Conservation (phyloP, 202 grass and related monocot genomes). For the Panicum hallii region DNA sequence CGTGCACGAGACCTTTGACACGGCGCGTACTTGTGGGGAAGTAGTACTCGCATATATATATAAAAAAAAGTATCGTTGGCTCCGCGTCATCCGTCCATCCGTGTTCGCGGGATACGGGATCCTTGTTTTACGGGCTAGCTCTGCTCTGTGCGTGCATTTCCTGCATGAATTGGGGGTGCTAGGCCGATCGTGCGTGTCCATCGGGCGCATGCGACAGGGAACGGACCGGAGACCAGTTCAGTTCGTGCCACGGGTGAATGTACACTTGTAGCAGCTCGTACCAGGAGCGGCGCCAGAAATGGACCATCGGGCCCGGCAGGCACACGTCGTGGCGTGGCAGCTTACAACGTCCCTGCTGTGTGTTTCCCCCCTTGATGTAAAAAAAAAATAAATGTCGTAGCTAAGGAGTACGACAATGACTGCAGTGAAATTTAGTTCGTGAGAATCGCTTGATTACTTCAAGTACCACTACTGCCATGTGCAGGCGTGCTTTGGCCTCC, state of each 20-base stretch:
- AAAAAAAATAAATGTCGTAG: neutral
- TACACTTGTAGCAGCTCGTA: neutral
- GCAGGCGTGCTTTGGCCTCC: neutral
- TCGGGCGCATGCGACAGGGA: neutral
- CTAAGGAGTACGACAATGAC: neutral
- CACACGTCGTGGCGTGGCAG: neutral
- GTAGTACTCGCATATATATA: too few relatives aligned
- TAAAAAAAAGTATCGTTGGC: too few relatives aligned
- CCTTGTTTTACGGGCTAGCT: conserved; percentile 42
- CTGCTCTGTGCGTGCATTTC: conserved; percentile 14
- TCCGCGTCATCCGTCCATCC: neutral
- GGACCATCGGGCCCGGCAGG: neutral
- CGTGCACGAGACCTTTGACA: neutral
- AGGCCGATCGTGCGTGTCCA: neutral
- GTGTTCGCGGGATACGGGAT: conserved; percentile 24
- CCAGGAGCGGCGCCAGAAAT: neutral
- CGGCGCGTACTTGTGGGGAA: neutral
- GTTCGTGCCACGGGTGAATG: neutral
- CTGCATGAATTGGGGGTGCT: neutral
- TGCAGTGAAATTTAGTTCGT: too few relatives aligned
- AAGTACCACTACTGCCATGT: neutral
- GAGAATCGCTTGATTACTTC: too few relatives aligned
- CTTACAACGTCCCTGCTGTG: neutral
- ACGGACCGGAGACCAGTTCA: neutral
- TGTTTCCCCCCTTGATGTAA: neutral